Evolutionary conservation across 495 filamentous ascomycete genomes (phyloP), one percentile per base, ranked within the genome.

Genomic region (Opeltia flavorubescens): DNA sequence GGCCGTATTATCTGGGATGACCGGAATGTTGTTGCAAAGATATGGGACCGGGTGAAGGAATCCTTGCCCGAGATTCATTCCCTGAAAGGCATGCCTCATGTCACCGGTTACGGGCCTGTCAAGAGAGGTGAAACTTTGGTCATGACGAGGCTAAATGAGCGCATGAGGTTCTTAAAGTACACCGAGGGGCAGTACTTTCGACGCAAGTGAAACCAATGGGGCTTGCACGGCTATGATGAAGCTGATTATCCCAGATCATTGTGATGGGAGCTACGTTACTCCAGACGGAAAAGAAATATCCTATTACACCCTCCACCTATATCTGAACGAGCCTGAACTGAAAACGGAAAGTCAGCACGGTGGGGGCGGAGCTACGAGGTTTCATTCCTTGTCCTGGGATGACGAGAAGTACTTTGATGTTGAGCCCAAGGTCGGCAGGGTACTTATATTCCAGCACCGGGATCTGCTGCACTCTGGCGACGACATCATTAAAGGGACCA

Each of bases 121-220:
- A 66, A 60, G 30, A 62, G 69, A 9, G 57, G 60, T 0, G 70
- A 77, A 46, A 62, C 59, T 1, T 84, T 73, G 67, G 64, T 62
- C 47, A 57, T 86, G 43, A 70, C 65, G 0, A 55, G 78, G 28
- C 58, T 87, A 33, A 91, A 95, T 61, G 80, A 94, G 56, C 62
- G 87, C 38, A 68, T 94, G 62, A 66, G 87, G 28, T 89, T 94
- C 59, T 63, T 95, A 35, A 83, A 74, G 54, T 95, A 94, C 59
- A 75, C 70, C 1, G 65, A 70, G 5, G 85, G 84, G 0, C 75
- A 86, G 53, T 89, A 81, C 59, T 95, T 95, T 53, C 73, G 67
- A 41, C 67, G 77, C 81, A 57, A 56, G 66, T 68, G 25, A 2
- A 4, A 2, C n/a, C 13, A 41, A 20, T 21, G 6, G 6, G 13